Percentiles rank a stretch among this genome's conserved stretches.
Evolutionary conservation across 371 early-diverging fungal species (phyloP).

Genomic region (Umbelopsis sp.): DNA sequence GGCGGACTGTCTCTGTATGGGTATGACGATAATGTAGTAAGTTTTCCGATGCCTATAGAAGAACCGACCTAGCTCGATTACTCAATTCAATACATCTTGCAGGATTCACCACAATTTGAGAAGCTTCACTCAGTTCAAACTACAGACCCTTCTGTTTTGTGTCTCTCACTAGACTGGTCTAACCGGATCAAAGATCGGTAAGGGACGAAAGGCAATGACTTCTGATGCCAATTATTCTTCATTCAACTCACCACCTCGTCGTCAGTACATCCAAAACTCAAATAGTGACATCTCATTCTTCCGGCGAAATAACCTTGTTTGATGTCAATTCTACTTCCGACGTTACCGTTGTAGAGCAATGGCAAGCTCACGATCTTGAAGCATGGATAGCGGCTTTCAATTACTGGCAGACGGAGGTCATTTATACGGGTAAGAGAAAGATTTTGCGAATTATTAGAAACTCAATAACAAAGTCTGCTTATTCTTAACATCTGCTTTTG

Average conservation of each 20-base stretch:
- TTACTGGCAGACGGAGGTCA: constrained; percentile 66
- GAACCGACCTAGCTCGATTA: background rate
- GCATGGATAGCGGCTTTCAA: constrained; percentile 93
- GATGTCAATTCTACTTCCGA: constrained; percentile 35
- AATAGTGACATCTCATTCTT: constrained; percentile 69
- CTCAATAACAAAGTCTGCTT: too few relatives aligned
- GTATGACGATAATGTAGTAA: constrained; percentile 25
- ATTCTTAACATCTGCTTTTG: background rate
- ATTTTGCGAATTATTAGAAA: too few relatives aligned
- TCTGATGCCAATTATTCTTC: background rate
- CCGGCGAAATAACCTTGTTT: constrained; percentile 64
- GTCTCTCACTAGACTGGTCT: constrained; percentile 92
- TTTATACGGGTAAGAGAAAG: constrained; percentile 56
- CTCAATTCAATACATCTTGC: background rate
- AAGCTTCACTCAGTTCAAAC: constrained; percentile 36
- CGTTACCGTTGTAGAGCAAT: constrained; percentile 44
- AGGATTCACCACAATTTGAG: constrained; percentile 36
- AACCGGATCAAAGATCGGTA: constrained; percentile 53
- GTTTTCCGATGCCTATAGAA: background rate
- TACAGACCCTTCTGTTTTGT: constrained; percentile 60
- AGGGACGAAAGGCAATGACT: background rate
- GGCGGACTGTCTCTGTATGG: constrained; percentile 61
- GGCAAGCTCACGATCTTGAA: constrained; percentile 88
- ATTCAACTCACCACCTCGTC: too few relatives aligned
- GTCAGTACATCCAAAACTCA: constrained; percentile 21